Percentiles rank a stretch among this genome's conserved stretches.
phyloP scores from a whole-genome alignment of 768 basidiomycete genomes.

The Rhizopogon roseolus region DNA sequence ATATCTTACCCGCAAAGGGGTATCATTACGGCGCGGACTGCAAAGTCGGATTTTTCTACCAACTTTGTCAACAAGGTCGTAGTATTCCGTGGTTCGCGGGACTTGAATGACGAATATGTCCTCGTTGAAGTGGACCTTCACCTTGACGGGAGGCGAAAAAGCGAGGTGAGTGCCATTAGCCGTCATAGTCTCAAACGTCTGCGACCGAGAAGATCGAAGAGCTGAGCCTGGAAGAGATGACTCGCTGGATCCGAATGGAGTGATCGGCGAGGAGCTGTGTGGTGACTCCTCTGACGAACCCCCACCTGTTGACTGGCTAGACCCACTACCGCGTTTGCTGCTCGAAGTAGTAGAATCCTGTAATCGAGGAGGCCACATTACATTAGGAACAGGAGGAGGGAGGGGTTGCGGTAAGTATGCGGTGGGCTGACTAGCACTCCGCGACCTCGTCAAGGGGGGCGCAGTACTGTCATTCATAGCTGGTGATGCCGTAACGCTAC shows the following conservation, averaged over 20 bases:
- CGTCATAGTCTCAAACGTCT: conserved; percentile 42
- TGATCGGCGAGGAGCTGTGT: conserved; percentile 81
- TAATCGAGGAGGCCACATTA: conserved; percentile 44
- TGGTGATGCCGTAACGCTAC: conserved; percentile 30
- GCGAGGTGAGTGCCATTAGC: conserved; percentile 19
- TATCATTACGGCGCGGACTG: conserved; percentile 73
- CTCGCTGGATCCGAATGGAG: conserved; percentile 87
- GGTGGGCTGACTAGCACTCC: conserved; percentile 77
- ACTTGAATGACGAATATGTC: conserved; percentile 96
- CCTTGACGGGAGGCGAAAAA: conserved; percentile 58
- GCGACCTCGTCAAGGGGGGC: conserved; percentile 46
- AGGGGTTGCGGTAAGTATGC: conserved; percentile 54
- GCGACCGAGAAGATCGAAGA: conserved; percentile 51
- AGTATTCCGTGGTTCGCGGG: conserved; percentile 70
- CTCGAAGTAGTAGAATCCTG: conserved; percentile 33
- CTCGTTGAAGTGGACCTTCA: conserved; percentile 93
- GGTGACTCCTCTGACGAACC: conserved; percentile 84
- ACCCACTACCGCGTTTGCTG: conserved; percentile 78
- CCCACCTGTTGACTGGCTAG: conserved; percentile 70
- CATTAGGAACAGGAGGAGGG: conserved; percentile 49
- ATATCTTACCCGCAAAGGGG: conserved; percentile 84
- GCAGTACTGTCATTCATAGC: conserved; percentile 14
- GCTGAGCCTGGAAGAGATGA: conserved; percentile 62
- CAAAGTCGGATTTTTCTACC: conserved; percentile 91
- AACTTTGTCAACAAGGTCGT: conserved; percentile 83